Percentiles rank a stretch among this genome's conserved stretches.
Evolutionary conservation across 2,329 filamentous ascomycete genomes (phyloP).

Genomic region (Penicillium nordicum): DNA sequence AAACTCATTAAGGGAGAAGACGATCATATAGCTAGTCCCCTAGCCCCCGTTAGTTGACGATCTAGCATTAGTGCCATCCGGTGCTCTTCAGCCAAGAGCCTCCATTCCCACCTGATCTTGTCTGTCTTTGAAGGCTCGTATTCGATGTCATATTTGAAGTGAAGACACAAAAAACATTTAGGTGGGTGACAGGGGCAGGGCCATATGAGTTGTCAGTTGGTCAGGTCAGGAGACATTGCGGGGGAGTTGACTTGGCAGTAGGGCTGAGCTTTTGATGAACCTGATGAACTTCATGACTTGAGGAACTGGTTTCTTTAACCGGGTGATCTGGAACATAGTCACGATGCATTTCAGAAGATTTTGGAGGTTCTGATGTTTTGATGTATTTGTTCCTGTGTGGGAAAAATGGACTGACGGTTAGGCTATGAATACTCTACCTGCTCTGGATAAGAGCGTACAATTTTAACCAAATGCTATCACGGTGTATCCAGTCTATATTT

Average conservation of each 20-base stretch:
- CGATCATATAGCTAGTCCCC: constrained; percentile 21
- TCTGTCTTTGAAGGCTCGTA: background rate
- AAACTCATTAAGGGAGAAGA: constrained; percentile 16
- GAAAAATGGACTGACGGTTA: background rate
- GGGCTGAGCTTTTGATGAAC: background rate
- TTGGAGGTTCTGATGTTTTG: background rate
- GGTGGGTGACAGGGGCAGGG: constrained; percentile 5
- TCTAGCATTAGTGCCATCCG: constrained; percentile 17
- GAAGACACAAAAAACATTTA: background rate
- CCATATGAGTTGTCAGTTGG: constrained; percentile 14
- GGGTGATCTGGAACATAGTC: background rate
- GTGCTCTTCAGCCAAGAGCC: constrained; percentile 1
- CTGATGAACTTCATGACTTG: background rate
- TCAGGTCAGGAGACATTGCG: constrained; percentile 18
- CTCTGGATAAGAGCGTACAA: background rate
- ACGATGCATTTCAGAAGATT: background rate
- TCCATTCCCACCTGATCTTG: constrained; percentile 15
- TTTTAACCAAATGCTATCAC: background rate
- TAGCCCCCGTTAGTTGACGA: constrained; percentile 9
- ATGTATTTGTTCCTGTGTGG: background rate
- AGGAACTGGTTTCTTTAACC: background rate
- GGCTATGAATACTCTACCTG: background rate
- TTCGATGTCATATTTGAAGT: constrained; percentile 3
- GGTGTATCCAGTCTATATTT: background rate
- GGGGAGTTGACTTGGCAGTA: constrained; percentile 5